Evolutionary conservation across 1,139 yeast species (phyloP), one percentile per base, ranked within the genome.

Genomic region (Blastobotrys raffinosifermentans): DNA sequence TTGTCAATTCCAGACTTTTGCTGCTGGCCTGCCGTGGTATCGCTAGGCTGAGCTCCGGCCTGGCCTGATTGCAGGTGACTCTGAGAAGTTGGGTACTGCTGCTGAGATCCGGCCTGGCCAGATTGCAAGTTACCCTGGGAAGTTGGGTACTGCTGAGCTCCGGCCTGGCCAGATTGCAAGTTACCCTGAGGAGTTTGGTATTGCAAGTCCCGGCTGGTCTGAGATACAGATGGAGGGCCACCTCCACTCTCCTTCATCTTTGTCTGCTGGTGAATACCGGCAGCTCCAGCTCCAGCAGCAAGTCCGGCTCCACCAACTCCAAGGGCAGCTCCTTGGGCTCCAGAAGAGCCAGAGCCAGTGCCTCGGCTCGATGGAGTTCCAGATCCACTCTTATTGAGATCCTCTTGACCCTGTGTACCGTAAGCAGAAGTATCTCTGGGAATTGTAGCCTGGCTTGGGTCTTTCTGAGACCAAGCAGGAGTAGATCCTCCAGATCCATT

Each of bases 241-340:
- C n/a, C 35, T 3, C 29, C 21, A 19, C 20, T 29, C 15, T 20
- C 26, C 13, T 27, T n/a, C 19, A 20, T 23, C 29, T 11, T 26
- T 5, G 15, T 16, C 18, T 25, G 15, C 11, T 25, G 25, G 5
- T 13, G 34, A 19, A 37, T 37, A n/a, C 32, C 39, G 13, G 32
- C 38, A 18, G 38, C 39, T 13, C 32, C 38, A 29, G 35, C 39
- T 14, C 32, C 41, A 26, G 33, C 47, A 21, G 30, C 40, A 21
- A 26, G 35, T 25, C 34, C 38, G 9, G 38, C 18, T 7, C 21
- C 35, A 10, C 21, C 36, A n/a, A 22, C 35, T 9, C 29, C 32
- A 14, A 17, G 18, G 20, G 13, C 26, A 11, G 3, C 18, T 16
- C 26, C 15, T 6, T 13, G 26, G 10, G 18, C 21, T 13, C 31